Conservation (phyloP, 179 eudicot species). For the Silene noctiflora region DNA sequence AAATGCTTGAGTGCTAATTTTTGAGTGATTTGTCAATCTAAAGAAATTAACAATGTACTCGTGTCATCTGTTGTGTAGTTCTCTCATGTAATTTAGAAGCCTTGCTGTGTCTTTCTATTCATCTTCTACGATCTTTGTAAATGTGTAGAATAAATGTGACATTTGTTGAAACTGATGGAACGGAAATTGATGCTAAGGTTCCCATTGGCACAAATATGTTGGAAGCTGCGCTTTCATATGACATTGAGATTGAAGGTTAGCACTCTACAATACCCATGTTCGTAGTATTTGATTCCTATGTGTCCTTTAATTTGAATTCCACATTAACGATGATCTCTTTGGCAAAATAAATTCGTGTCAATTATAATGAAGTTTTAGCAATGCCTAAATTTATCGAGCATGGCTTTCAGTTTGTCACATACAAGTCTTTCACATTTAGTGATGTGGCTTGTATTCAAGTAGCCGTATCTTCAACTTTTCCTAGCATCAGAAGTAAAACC, state of each 20-base stretch:
- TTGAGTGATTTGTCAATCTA: slow-evolving; percentile 1
- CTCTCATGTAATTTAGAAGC: background rate
- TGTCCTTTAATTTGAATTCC: background rate
- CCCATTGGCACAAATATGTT: slow-evolving; percentile 85
- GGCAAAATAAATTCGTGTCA: background rate
- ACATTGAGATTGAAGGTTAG: slow-evolving; percentile 80
- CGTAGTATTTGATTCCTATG: background rate
- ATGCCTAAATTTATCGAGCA: background rate
- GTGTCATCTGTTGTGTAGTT: background rate
- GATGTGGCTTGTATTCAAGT: background rate
- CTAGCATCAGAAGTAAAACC: background rate
- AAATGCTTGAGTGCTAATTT: background rate
- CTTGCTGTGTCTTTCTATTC: slow-evolving; percentile 12
- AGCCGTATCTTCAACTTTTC: background rate
- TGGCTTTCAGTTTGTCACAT: background rate
- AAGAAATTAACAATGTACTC: background rate
- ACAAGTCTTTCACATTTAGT: background rate
- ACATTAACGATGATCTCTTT: background rate
- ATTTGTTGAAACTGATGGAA: slow-evolving; percentile 75
- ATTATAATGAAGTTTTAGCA: background rate
- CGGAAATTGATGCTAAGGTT: slow-evolving; percentile 65
- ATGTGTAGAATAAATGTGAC: slow-evolving; percentile 77
- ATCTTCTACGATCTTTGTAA: slow-evolving; percentile 13
- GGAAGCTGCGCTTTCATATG: slow-evolving; percentile 90
- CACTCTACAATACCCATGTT: slow-evolving; percentile 10